Base-by-base conservation (phyloP, 805 yeast genomes). In the Kuraishia ogatae region DNA sequence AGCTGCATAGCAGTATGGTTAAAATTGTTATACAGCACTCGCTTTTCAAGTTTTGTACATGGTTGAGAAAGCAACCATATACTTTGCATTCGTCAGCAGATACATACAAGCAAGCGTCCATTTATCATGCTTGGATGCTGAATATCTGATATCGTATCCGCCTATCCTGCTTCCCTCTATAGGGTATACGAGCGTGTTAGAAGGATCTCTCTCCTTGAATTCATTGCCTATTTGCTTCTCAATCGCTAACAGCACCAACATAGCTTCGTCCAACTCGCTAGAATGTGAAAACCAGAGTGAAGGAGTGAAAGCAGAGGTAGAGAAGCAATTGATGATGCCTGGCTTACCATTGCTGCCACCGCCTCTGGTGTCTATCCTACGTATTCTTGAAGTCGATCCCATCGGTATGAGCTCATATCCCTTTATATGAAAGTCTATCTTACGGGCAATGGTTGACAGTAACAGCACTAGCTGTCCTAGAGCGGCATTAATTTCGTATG, bases 61-160 rank as follows among this genome's bases (percentile, higher is more conserved):
- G 43, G 43, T 35, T 15, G 43, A 35, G 43, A 35, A 90, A 2
- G 92, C 85, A 55, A 92, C 70, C 7, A 93, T 77, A 96, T 97
- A 93, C 64, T 89, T 90, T 29, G 83, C 76, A 62, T 93, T 82
- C 0, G 94, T 88, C 51, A 92, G 71, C 13, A 93, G 72, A 64
- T 83, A 87, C 62, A 87, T 86, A 70, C 97, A 91, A 0, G 96
- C 93, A 24, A 85, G 81, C 0, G 97, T 89, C 98, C 98, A 92
- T 58, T 87, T 89, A 50, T 82, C 82, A 65, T 85, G 85, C 0
- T 85, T 80, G 2, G 77, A 70, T 2, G 88, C 79, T 1, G 88
- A 81, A 1, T 89, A 77, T 51, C 84, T 74, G n/a, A 93, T 85
- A 52, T 88, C 81, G 55, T 82, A 79, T 1, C 89, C 91, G 1